A percentile compares a stretch with the other conserved stretches of the same genome.
These are phyloP conservation scores for Biscogniauxia mediterranea DNA, from an alignment of 2,329 filamentous ascomycete species.

Conservation along the genomic window DNA sequence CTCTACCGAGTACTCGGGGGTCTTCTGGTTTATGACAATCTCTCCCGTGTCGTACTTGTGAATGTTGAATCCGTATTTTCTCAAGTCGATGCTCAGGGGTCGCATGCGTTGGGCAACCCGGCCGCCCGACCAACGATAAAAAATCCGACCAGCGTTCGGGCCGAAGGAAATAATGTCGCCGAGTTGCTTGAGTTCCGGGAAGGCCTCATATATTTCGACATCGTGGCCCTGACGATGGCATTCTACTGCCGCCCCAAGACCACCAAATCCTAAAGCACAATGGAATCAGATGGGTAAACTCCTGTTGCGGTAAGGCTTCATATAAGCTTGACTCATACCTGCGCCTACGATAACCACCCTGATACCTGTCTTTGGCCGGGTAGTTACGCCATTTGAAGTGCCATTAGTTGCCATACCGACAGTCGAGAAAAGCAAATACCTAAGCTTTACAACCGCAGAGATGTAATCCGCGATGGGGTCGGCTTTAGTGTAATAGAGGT, in stretches of 20 bases:
- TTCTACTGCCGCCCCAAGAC: conserved; percentile 61
- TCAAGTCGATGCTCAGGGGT: conserved; percentile 50
- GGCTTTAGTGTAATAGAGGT: too few species aligned
- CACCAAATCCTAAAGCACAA: conserved; percentile 52
- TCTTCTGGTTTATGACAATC: conserved; percentile 55
- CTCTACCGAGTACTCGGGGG: conserved; percentile 42
- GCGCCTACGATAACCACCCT: conserved; percentile 51
- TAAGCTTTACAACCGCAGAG: too few species aligned
- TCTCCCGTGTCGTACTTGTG: conserved; percentile 61
- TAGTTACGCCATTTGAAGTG: conserved; percentile 11
- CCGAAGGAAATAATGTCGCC: conserved; percentile 64
- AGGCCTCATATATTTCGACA: conserved; percentile 58
- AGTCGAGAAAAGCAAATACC: neutral
- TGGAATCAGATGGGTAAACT: conserved; percentile 8
- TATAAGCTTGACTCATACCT: conserved; percentile 33
- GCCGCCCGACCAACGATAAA: conserved; percentile 55
- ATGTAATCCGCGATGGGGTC: neutral
- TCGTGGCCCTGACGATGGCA: conserved; percentile 60
- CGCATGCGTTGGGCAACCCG: conserved; percentile 46
- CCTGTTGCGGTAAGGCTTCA: neutral
- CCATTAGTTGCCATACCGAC: conserved; percentile 23
- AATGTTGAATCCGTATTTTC: conserved; percentile 57
- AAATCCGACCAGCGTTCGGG: conserved; percentile 59
- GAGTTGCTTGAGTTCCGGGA: conserved; percentile 54
- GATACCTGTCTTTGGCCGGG: conserved; percentile 43